These are phyloP conservation scores for Helianthus tuberosus DNA, from an alignment of 129 eudicot species.

Conservation along the genomic window DNA sequence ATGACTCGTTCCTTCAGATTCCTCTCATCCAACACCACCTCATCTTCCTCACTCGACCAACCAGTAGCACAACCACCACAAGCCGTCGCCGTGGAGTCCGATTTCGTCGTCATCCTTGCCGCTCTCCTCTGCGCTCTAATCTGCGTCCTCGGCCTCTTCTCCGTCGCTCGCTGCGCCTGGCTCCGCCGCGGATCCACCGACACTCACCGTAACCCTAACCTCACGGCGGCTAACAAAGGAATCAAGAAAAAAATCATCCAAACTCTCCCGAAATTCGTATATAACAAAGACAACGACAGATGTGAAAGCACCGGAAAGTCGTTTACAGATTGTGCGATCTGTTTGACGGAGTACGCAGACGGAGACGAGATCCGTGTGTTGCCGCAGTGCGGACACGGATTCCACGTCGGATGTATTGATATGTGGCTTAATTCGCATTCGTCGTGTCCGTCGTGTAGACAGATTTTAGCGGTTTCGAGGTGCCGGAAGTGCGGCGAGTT, in stretches of 20 bases:
- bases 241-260: slow-evolving; percentile 56
- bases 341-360: slow-evolving; percentile 33
- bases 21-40: background rate
- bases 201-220: slow-evolving; percentile 16
- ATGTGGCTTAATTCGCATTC: slow-evolving; percentile 45
- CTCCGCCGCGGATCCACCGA: slow-evolving; percentile 47
- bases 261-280: slow-evolving; percentile 51
- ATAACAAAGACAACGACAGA: slow-evolving; percentile 8
- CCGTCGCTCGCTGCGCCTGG: slow-evolving; percentile 79
- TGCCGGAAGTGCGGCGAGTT: slow-evolving; percentile 33
- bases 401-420: slow-evolving; percentile 54
- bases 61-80: slow-evolving; percentile 10
- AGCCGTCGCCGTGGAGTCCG: slow-evolving; percentile 27
- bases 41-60: slow-evolving; percentile 9
- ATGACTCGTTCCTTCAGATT: background rate
- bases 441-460: slow-evolving; percentile 38
- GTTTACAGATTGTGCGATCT: slow-evolving; percentile 44
- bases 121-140: slow-evolving; percentile 73
- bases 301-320: background rate
- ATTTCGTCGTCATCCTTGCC: slow-evolving; percentile 47
- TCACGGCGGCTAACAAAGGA: slow-evolving; percentile 51
- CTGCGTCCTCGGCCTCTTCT: slow-evolving; percentile 62
- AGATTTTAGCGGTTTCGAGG: slow-evolving; percentile 27
- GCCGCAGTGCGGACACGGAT: slow-evolving; percentile 54
- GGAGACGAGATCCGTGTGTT: slow-evolving; percentile 50